Evolutionary conservation across 2,329 filamentous ascomycete genomes (phyloP).

Genomic region (Colletotrichum melonis): DNA sequence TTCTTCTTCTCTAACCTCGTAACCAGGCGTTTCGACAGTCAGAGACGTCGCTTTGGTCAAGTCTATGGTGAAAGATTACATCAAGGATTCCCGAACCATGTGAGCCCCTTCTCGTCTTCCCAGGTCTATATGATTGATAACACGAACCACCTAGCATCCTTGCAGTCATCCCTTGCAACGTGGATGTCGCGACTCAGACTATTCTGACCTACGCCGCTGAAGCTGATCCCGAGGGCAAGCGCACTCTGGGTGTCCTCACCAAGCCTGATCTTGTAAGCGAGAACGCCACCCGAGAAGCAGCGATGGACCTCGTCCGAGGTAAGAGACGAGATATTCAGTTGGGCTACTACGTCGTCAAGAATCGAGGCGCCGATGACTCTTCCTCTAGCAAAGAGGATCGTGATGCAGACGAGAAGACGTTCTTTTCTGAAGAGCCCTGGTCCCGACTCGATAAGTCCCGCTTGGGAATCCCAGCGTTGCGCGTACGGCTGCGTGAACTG

Average conservation of each 20-base stretch:
- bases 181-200: constrained; percentile 54
- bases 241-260: constrained; percentile 60
- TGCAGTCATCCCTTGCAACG: constrained; percentile 55
- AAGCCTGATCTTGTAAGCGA: constrained; percentile 56
- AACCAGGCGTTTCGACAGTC: constrained; percentile 45
- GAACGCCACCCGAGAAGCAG: constrained; percentile 31
- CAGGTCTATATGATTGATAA: background rate
- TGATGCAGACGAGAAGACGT: background rate
- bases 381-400: constrained; percentile 9
- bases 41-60: constrained; percentile 29
- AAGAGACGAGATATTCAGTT: constrained; percentile 37
- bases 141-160: constrained; percentile 46
- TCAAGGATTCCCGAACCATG: constrained; percentile 59
- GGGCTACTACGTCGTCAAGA: constrained; percentile 40
- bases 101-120: constrained; percentile 15
- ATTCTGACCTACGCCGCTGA: constrained; percentile 50
- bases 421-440: constrained; percentile 31
- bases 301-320: constrained; percentile 35
- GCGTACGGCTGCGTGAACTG: constrained; percentile 39
- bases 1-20: background rate
- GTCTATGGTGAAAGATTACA: constrained; percentile 52
- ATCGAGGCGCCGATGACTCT: constrained; percentile 40
- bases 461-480: constrained; percentile 40
- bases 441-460: constrained; percentile 37
- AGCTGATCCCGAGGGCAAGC: constrained; percentile 50